phyloP scores from a whole-genome alignment of 2,329 filamentous ascomycete genomes.

The Curvularia hawaiiensis region DNA sequence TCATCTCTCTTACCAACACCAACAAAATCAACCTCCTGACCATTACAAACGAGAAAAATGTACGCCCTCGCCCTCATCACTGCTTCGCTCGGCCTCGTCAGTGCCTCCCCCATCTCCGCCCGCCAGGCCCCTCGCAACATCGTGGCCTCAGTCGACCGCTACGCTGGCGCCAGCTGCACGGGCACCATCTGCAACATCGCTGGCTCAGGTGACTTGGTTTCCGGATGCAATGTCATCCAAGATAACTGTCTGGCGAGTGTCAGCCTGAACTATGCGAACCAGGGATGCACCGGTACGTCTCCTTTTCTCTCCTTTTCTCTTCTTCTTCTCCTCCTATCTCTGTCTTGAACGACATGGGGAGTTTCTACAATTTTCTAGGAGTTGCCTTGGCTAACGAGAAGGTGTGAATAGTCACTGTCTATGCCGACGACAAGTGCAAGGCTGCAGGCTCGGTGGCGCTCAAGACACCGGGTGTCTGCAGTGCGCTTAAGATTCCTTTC shows the following conservation, averaged over 20 bases:
- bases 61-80: conserved; percentile 11
- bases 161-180: conserved; percentile 14
- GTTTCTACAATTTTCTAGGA: too few relatives aligned
- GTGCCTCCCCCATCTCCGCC: conserved; percentile 10
- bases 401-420: not conserved
- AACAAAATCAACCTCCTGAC: not conserved
- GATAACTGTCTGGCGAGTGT: conserved; percentile 17
- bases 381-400: not conserved
- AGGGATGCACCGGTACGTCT: conserved; percentile 19
- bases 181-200: conserved; percentile 22
- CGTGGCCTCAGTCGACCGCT: conserved; percentile 24
- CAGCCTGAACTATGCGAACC: conserved; percentile 18
- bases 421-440: not conserved
- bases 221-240: conserved; percentile 20
- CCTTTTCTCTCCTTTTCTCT: not conserved
- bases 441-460: not conserved
- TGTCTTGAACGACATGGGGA: too few relatives aligned
- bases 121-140: conserved; percentile 5
- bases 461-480: not conserved
- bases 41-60: not conserved
- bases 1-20: not conserved
- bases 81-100: conserved; percentile 11
- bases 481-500: not conserved
- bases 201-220: conserved; percentile 17
- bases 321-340: too few relatives aligned